Evolutionary conservation across 192 early-diverging fungal species (phyloP).

Genomic region (Linnemannia hyalina): DNA sequence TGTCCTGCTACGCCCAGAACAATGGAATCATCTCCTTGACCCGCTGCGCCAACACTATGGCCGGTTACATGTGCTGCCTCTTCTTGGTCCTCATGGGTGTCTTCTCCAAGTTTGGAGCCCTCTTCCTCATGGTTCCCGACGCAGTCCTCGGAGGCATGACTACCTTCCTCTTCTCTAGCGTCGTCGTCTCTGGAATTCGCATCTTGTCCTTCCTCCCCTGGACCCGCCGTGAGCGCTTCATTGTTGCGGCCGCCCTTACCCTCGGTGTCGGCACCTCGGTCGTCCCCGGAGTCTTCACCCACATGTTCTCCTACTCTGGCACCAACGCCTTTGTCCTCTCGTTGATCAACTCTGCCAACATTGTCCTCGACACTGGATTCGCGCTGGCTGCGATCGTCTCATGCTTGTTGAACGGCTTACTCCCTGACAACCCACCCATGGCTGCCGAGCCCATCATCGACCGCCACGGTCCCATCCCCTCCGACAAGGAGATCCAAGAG

Average conservation of each 20-base stretch:
- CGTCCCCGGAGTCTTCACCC: conserved; percentile 64
- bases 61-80: conserved; percentile 67
- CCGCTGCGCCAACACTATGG: conserved; percentile 65
- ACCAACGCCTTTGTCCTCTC: conserved; percentile 54
- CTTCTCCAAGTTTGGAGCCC: conserved; percentile 65
- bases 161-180: conserved; percentile 64
- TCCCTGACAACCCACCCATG: conserved; percentile 50
- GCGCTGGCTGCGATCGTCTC: conserved; percentile 59
- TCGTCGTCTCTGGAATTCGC: conserved; percentile 68
- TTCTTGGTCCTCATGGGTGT: conserved; percentile 67
- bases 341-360: conserved; percentile 60
- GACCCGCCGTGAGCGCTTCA: conserved; percentile 69
- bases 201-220: conserved; percentile 65
- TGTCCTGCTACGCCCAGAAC: conserved; percentile 69
- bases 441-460: conserved; percentile 42
- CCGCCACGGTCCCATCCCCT: conserved; percentile 36
- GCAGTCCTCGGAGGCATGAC: conserved; percentile 69
- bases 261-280: conserved; percentile 64
- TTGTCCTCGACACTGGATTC: conserved; percentile 63
- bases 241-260: conserved; percentile 60
- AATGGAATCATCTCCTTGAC: conserved; percentile 71
- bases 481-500: conserved; percentile 43
- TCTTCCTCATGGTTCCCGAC: conserved; percentile 61
- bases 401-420: conserved; percentile 54
- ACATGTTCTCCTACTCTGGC: conserved; percentile 63